These are phyloP conservation scores for Rhizopus delemar DNA, from an alignment of 371 early-diverging fungal species.

Conservation along the genomic window DNA sequence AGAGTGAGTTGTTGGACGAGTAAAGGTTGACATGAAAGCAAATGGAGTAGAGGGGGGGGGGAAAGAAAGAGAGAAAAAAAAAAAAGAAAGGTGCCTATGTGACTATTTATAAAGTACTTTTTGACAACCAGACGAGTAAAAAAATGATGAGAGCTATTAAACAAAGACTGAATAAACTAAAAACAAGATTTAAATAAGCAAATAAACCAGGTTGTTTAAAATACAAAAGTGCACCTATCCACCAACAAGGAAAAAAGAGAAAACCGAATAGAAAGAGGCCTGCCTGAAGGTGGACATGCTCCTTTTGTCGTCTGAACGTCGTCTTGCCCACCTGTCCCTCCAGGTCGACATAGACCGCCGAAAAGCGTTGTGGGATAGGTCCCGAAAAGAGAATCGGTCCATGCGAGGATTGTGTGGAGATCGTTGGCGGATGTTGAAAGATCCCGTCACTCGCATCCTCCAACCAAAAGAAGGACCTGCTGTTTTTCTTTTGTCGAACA, in stretches of 20 bases:
- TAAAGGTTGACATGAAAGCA: conserved; percentile 18
- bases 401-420: conserved; percentile 14
- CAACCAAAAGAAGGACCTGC: neutral
- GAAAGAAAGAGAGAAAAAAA: too few relatives aligned
- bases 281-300: neutral
- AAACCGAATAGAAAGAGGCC: conserved; percentile 29
- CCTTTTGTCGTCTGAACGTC: neutral
- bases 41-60: too few relatives aligned
- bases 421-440: conserved; percentile 20
- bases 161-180: neutral
- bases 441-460: neutral
- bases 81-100: neutral
- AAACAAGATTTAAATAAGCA: neutral
- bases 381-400: conserved; percentile 3
- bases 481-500: neutral
- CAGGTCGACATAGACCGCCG: conserved; percentile 16
- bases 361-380: conserved; percentile 21
- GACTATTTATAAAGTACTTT: neutral
- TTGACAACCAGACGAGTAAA: neutral
- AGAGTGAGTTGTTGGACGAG: conserved; percentile 14
- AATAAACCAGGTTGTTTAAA: conserved; percentile 1
- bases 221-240: conserved; percentile 19
- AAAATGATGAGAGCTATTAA: neutral
- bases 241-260: conserved; percentile 29
- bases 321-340: conserved; percentile 11